Evolutionary conservation across 495 filamentous ascomycete species (phyloP), one percentile per base, ranked within the genome.

Genomic region (Trichoderma parareesei): DNA sequence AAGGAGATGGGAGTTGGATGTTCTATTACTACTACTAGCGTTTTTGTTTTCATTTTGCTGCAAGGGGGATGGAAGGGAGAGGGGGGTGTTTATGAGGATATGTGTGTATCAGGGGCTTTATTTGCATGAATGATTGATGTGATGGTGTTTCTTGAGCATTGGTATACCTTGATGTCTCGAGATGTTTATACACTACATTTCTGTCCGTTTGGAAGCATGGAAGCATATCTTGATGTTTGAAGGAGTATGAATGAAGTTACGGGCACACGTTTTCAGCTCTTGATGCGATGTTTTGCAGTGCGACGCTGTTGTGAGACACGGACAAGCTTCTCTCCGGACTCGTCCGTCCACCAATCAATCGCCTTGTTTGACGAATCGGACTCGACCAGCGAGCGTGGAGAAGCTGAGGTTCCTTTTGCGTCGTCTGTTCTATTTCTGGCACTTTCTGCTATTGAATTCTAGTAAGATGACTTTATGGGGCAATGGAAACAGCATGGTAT

Each of bases 111-210:
- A 27, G 27, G 27, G 27, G 27, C 27, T 27, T 27, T 27, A 27
- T 27, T 27, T 27, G 27, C 20, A 49, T 49, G 46, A 8, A 20
- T 49, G 14, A 8, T 18, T 49, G 46, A 20, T 18, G 16, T 49
- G 18, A 18, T 18, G 9, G 16, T n/a, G 46, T 20, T 20, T 18
- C 9, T 49, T 49, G 18, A 6, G 46, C 16, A 18, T 49, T 27
- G 46, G 46, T 20, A 18, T 16, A 49, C 16, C 5, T 27, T 27
- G 27, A 27, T 27, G 27, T 4, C 1, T 6, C 7, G 14, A 8
- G 46, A 49, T 49, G 43, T 46, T 46, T 46, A 46, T 46, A n/a
- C 16, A 46, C 43, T 46, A 46, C 41, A 43, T 43, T 43, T n/a
- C n/a, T 16, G 13, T 4, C 43, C 4, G n/a, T 16, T n/a, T n/a